phyloP scores from a whole-genome alignment of 352 stramenopile genomes.

The Discostella stelligera region DNA sequence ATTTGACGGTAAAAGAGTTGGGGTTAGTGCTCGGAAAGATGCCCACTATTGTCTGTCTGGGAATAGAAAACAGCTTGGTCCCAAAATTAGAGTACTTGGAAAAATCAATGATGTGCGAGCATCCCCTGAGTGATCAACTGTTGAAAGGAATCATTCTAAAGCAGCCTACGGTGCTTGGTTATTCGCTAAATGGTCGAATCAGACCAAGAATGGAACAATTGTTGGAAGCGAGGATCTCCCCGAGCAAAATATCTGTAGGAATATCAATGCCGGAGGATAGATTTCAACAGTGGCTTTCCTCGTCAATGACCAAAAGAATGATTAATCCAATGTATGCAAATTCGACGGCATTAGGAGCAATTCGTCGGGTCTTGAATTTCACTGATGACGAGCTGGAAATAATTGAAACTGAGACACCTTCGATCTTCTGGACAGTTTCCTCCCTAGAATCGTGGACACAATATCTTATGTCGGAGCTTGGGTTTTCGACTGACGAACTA shows the following conservation, averaged over 20 bases:
- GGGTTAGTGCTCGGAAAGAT: slow-evolving; percentile 61
- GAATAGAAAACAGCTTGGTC: slow-evolving; percentile 56
- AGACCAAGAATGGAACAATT: slow-evolving; percentile 62
- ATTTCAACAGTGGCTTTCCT: slow-evolving; percentile 65
- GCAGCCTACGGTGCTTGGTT: slow-evolving; percentile 69
- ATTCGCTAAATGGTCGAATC: slow-evolving; percentile 74
- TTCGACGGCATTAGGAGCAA: slow-evolving; percentile 15
- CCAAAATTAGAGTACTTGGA: slow-evolving; percentile 73
- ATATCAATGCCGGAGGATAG: slow-evolving; percentile 63
- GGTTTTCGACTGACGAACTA: slow-evolving; percentile 10
- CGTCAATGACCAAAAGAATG: slow-evolving; percentile 24
- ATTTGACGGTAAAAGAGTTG: slow-evolving; percentile 40
- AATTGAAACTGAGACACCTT: slow-evolving; percentile 7
- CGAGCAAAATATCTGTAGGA: slow-evolving; percentile 58
- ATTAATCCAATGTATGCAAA: background rate
- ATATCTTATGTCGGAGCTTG: slow-evolving; percentile 22
- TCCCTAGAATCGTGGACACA: slow-evolving; percentile 13
- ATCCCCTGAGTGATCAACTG: slow-evolving; percentile 15
- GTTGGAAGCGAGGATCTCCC: slow-evolving; percentile 33
- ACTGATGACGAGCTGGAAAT: slow-evolving; percentile 20
- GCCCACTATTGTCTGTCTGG: slow-evolving; percentile 61
- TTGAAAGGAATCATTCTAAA: slow-evolving; percentile 52
- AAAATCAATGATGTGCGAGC: slow-evolving; percentile 14
- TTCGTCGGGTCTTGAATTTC: slow-evolving; percentile 21
- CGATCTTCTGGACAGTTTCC: background rate